Conservation (phyloP, 352 stramenopile genomes). For the Globisporangium okanoganense region DNA sequence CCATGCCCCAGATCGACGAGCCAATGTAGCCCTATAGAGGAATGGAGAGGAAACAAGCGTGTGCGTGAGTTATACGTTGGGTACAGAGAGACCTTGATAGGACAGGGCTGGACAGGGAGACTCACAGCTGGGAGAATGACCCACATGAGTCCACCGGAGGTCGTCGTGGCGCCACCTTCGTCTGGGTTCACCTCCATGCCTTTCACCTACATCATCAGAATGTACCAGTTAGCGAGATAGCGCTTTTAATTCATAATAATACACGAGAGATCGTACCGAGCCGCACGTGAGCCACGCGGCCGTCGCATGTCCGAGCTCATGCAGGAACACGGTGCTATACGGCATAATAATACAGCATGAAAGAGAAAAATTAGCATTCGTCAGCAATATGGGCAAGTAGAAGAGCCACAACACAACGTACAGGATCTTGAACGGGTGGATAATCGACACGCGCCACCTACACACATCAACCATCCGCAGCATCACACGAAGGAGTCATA, state of each 20-base stretch:
- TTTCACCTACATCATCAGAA: slow-evolving; percentile 39
- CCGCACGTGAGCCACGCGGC: slow-evolving; percentile 85
- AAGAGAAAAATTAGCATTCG: not conserved
- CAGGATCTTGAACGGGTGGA: slow-evolving; percentile 89
- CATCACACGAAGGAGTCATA: not conserved
- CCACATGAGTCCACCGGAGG: slow-evolving; percentile 60
- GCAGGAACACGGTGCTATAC: slow-evolving; percentile 80
- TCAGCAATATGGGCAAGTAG: not conserved
- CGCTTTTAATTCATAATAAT: too few relatives aligned
- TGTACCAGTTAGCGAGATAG: not conserved
- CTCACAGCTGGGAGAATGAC: slow-evolving; percentile 71
- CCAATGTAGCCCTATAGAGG: slow-evolving; percentile 70
- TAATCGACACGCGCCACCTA: slow-evolving; percentile 81
- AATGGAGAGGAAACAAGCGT: slow-evolving; percentile 1
- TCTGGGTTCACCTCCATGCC: slow-evolving; percentile 88
- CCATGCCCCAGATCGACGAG: slow-evolving; percentile 87
- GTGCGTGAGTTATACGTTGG: not conserved
- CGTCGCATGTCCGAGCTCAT: slow-evolving; percentile 81
- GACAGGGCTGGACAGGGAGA: not conserved
- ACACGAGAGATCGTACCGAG: slow-evolving; percentile 38
- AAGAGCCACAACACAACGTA: slow-evolving; percentile 32
- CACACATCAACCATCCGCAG: slow-evolving; percentile 12
- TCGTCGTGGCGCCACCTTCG: slow-evolving; percentile 86
- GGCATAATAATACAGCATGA: not conserved
- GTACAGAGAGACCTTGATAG: not conserved